A percentile compares a stretch with the other conserved stretches of the same genome.
These are phyloP conservation scores for Afroboletus lepidellus DNA, from an alignment of 1,284 basidiomycete genomes.

Conservation along the genomic window DNA sequence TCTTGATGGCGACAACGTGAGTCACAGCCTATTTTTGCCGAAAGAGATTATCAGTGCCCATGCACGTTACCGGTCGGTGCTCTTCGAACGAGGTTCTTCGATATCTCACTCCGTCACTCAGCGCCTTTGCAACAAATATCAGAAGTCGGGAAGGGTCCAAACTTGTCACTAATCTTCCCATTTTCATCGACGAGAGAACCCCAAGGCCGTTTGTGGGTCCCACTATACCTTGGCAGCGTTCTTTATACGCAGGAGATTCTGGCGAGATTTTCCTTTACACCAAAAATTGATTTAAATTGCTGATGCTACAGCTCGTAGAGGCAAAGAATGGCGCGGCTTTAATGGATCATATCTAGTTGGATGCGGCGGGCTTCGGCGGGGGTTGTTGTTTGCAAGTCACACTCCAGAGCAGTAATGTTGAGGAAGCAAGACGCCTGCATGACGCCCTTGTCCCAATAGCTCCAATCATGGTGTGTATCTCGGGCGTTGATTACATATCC, in stretches of 20 bases:
- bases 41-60: conserved; percentile 97
- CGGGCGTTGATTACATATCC: background rate
- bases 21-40: conserved; percentile 93
- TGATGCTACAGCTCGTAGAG: conserved; percentile 47
- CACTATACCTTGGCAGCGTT: conserved; percentile 82
- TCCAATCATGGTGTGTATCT: conserved; percentile 78
- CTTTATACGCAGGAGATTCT: conserved; percentile 76
- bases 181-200: conserved; percentile 88
- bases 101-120: conserved; percentile 35
- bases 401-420: conserved; percentile 93
- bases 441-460: conserved; percentile 93
- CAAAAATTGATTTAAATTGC: conserved; percentile 8
- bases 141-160: conserved; percentile 87
- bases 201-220: conserved; percentile 89
- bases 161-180: conserved; percentile 93
- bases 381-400: conserved; percentile 98
- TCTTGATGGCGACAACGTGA: conserved; percentile 73
- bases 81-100: conserved; percentile 1
- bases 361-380: conserved; percentile 99
- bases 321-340: conserved; percentile 87
- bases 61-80: conserved; percentile 89
- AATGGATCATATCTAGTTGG: conserved; percentile 93
- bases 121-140: conserved; percentile 95
- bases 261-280: conserved; percentile 43
- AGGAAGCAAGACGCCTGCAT: conserved; percentile 90